phyloP scores from a whole-genome alignment of 148 eudicot genomes.

The Diospyros kaki region DNA sequence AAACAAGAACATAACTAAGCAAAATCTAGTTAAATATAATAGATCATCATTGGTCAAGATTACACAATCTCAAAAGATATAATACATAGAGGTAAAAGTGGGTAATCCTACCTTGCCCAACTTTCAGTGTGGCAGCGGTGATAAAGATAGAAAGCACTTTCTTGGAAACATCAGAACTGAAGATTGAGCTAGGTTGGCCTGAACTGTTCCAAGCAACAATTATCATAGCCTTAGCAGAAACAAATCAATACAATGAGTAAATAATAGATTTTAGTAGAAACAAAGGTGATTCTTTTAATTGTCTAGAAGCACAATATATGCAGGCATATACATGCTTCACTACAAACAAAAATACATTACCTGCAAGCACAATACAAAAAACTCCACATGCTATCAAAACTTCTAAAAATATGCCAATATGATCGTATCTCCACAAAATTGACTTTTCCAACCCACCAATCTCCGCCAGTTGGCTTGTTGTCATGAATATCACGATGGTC shows the following conservation, averaged over 20 bases:
- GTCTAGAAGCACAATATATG: too few species aligned
- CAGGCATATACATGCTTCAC: too few species aligned
- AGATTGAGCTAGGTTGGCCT: constrained; percentile 36
- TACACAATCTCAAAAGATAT: too few species aligned
- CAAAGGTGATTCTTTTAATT: too few species aligned
- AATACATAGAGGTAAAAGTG: background rate
- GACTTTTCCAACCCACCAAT: constrained; percentile 51
- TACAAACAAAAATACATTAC: constrained; percentile 23
- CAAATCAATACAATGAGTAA: background rate
- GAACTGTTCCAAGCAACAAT: constrained; percentile 65
- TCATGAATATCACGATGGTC: constrained; percentile 26
- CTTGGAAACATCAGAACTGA: constrained; percentile 44
- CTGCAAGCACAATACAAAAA: constrained; percentile 56
- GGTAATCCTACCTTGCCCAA: constrained; percentile 40
- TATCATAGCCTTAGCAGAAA: constrained; percentile 49
- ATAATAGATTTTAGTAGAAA: background rate
- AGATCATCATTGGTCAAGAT: too few species aligned
- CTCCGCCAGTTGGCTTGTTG: constrained; percentile 25
- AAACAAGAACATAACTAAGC: background rate
- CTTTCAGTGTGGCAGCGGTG: constrained; percentile 55
- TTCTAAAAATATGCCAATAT: constrained; percentile 69
- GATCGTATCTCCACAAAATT: constrained; percentile 66
- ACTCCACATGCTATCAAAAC: constrained; percentile 74
- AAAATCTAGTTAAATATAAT: too few species aligned
- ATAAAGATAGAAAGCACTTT: constrained; percentile 61